A percentile compares a stretch with the other conserved stretches of the same genome.
Conservation (phyloP, 2,329 filamentous ascomycete species). For the Ophiostoma sp. region DNA sequence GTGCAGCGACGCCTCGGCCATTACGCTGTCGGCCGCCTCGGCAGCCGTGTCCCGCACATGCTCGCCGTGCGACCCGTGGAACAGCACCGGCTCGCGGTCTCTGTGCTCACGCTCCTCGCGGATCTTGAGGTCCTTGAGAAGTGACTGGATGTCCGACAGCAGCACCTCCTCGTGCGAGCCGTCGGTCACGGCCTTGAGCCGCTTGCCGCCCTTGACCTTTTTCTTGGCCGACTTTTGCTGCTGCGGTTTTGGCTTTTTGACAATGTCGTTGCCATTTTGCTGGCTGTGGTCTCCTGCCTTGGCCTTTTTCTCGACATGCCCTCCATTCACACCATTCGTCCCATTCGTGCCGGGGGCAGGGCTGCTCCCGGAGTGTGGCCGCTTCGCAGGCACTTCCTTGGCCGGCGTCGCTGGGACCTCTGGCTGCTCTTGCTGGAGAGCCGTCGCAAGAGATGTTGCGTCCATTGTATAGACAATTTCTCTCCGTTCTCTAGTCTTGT, state of each 20-base stretch:
- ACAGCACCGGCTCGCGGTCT: slow-evolving; percentile 23
- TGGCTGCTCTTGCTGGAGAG: neutral
- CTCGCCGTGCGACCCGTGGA: slow-evolving; percentile 23
- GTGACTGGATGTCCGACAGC: slow-evolving; percentile 54
- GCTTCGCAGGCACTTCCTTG: slow-evolving; percentile 17
- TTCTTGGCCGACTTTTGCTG: slow-evolving; percentile 33
- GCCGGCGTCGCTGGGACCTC: neutral
- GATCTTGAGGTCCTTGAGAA: slow-evolving; percentile 44
- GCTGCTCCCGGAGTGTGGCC: slow-evolving; percentile 23
- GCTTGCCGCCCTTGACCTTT: slow-evolving; percentile 54
- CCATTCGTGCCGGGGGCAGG: slow-evolving; percentile 4
- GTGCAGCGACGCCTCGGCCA: neutral
- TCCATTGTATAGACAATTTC: neutral
- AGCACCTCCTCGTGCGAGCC: slow-evolving; percentile 64
- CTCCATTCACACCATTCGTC: neutral
- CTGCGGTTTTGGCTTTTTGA: slow-evolving; percentile 14
- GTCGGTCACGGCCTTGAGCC: slow-evolving; percentile 50
- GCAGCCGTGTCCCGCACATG: slow-evolving; percentile 11
- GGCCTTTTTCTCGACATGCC: neutral
- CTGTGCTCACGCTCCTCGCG: slow-evolving; percentile 30
- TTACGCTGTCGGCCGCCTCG: slow-evolving; percentile 9
- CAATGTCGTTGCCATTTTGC: slow-evolving; percentile 23
- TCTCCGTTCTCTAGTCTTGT: neutral
- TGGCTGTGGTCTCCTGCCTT: neutral
- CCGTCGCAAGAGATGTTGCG: neutral